Evolutionary conservation across 1,139 yeast genomes (phyloP).

Genomic region (Candida sp.): DNA sequence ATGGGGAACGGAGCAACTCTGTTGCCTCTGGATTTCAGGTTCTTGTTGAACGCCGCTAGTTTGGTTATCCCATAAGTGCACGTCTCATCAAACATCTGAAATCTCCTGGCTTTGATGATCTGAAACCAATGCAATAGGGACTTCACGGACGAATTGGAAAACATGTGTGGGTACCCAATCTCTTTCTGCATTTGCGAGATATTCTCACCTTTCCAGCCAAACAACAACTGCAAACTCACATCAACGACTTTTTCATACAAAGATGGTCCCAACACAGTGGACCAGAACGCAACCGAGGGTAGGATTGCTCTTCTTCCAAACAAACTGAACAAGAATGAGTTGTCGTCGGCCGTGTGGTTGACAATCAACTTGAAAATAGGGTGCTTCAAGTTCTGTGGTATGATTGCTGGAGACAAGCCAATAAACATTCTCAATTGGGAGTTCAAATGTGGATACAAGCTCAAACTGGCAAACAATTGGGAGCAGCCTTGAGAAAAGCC

Average conservation of each 20-base stretch:
- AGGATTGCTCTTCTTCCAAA: slow-evolving; percentile 48
- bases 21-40: slow-evolving; percentile 31
- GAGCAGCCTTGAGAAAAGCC: slow-evolving; percentile 55
- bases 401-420: slow-evolving; percentile 51
- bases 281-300: slow-evolving; percentile 53
- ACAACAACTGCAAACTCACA: slow-evolving; percentile 34
- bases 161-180: slow-evolving; percentile 52
- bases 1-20: slow-evolving; percentile 62
- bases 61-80: slow-evolving; percentile 24
- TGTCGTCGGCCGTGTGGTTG: slow-evolving; percentile 37
- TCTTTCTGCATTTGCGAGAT: slow-evolving; percentile 36
- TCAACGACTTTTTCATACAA: slow-evolving; percentile 43
- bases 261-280: slow-evolving; percentile 36
- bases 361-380: slow-evolving; percentile 39
- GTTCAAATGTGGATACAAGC: slow-evolving; percentile 41
- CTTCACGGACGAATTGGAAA: slow-evolving; percentile 50
- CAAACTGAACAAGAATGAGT: slow-evolving; percentile 35
- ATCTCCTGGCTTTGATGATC: slow-evolving; percentile 42
- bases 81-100: slow-evolving; percentile 55
- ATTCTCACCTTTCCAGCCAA: slow-evolving; percentile 47
- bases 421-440: slow-evolving; percentile 35
- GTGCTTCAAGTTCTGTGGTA: slow-evolving; percentile 45
- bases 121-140: slow-evolving; percentile 54
- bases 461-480: slow-evolving; percentile 46
- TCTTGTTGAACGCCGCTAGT: slow-evolving; percentile 25